Percentiles rank a stretch among this genome's conserved stretches.
These are phyloP conservation scores for Tilletia indica DNA, from an alignment of 1,284 basidiomycete species.

Conservation along the genomic window DNA sequence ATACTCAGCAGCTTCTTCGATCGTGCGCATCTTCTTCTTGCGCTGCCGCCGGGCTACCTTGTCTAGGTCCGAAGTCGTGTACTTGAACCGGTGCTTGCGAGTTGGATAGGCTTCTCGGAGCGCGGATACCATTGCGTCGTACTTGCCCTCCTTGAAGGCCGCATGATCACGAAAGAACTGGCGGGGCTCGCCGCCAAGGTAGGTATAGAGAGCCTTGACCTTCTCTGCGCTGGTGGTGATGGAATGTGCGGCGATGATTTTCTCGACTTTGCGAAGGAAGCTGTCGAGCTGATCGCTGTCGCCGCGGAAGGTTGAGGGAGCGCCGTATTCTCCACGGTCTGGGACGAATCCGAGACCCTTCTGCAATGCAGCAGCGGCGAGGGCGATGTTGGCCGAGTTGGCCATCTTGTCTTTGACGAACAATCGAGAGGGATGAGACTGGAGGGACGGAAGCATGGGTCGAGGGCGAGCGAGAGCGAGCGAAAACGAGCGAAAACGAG, in stretches of 20 bases:
- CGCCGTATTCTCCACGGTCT: background rate
- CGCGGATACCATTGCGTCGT: background rate
- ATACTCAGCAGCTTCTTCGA: background rate
- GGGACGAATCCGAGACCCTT: background rate
- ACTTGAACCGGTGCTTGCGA: background rate
- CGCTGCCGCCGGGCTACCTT: background rate
- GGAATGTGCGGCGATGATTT: background rate
- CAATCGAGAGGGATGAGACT: no score
- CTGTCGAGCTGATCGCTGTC: background rate
- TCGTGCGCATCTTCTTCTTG: background rate
- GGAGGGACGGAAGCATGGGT: no score
- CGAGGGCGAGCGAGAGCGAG: no score
- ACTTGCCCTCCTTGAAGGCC: background rate
- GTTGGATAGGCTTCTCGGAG: background rate
- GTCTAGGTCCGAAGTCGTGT: background rate
- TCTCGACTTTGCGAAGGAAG: background rate
- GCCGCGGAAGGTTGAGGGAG: background rate
- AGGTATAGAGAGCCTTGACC: background rate
- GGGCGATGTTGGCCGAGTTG: no score
- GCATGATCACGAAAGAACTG: background rate
- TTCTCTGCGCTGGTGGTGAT: background rate
- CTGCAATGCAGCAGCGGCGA: background rate
- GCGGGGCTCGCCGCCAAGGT: background rate
- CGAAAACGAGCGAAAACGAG: no score
- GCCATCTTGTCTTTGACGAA: no score